Conservation (phyloP, 176 grass and related monocot species). For the Ensete ventricosum region DNA sequence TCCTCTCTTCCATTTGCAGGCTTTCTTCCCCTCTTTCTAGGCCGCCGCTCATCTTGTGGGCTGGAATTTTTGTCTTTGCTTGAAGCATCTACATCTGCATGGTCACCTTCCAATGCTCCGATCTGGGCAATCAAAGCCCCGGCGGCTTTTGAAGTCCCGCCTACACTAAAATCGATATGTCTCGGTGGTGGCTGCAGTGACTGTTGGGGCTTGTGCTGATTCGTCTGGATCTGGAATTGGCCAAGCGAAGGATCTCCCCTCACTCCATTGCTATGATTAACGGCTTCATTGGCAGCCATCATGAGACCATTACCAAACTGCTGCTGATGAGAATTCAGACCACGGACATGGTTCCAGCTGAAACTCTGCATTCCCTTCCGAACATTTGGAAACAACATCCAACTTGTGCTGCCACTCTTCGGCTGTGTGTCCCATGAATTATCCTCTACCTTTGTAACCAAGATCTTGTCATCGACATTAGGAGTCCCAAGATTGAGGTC, state of each 20-base stretch:
- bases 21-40: constrained; percentile 88
- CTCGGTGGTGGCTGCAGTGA: constrained; percentile 37
- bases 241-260: constrained; percentile 18
- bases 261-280: constrained; percentile 30
- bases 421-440: constrained; percentile 51
- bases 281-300: constrained; percentile 40
- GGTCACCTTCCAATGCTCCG: constrained; percentile 51
- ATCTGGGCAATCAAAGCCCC: constrained; percentile 32
- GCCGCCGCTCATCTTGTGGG: constrained; percentile 44
- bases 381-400: constrained; percentile 46
- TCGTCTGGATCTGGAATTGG: constrained; percentile 46
- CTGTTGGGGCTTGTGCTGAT: constrained; percentile 19
- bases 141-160: neutral
- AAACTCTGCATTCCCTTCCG: constrained; percentile 60
- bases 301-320: constrained; percentile 61
- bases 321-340: constrained; percentile 56
- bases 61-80: constrained; percentile 39
- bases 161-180: constrained; percentile 16
- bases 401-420: constrained; percentile 14
- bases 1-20: constrained; percentile 91
- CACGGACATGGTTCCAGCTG: constrained; percentile 58
- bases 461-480: constrained; percentile 18
- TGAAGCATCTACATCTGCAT: constrained; percentile 37
- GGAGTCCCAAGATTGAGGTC: constrained; percentile 68
- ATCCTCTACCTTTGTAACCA: constrained; percentile 40